A percentile compares a stretch with the other conserved stretches of the same genome.
Evolutionary conservation across 371 early-diverging fungal species (phyloP).

Genomic region (Dinochytrium kinnereticum): DNA sequence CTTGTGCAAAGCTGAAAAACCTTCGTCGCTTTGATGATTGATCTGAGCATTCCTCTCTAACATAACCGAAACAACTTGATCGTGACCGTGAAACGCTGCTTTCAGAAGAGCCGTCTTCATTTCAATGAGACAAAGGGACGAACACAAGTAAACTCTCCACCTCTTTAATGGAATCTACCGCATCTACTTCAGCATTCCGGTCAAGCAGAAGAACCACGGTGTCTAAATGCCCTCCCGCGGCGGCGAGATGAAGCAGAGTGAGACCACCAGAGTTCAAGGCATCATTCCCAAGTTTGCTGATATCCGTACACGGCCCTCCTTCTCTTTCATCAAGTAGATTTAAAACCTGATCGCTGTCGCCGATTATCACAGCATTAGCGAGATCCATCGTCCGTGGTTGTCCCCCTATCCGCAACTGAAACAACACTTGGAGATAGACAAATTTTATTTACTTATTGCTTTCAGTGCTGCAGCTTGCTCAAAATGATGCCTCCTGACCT

Average conservation of each 20-base stretch:
- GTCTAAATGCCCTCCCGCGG: slow-evolving; percentile 69
- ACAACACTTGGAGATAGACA: background rate
- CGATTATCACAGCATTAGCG: background rate
- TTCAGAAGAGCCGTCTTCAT: slow-evolving; percentile 81
- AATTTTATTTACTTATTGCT: background rate
- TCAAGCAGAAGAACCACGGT: slow-evolving; percentile 68
- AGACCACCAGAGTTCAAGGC: slow-evolving; percentile 54
- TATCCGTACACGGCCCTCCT: background rate
- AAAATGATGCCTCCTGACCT: background rate
- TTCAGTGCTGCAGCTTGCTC: background rate
- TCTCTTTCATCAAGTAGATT: background rate
- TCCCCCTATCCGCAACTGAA: background rate
- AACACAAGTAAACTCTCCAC: slow-evolving; percentile 37
- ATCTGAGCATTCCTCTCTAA: slow-evolving; percentile 68
- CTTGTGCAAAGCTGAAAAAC: background rate
- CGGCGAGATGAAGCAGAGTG: slow-evolving; percentile 72
- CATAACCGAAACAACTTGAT: slow-evolving; percentile 67
- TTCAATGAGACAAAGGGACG: background rate
- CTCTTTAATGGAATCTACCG: slow-evolving; percentile 73
- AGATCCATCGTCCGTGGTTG: background rate
- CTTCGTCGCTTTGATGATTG: slow-evolving; percentile 72
- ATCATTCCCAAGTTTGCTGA: background rate
- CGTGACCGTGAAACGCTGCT: slow-evolving; percentile 75
- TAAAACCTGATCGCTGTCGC: background rate
- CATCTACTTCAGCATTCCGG: slow-evolving; percentile 68